These are phyloP conservation scores for Udeniomyces megalosporus DNA, from an alignment of 768 basidiomycete genomes.

Conservation along the genomic window DNA sequence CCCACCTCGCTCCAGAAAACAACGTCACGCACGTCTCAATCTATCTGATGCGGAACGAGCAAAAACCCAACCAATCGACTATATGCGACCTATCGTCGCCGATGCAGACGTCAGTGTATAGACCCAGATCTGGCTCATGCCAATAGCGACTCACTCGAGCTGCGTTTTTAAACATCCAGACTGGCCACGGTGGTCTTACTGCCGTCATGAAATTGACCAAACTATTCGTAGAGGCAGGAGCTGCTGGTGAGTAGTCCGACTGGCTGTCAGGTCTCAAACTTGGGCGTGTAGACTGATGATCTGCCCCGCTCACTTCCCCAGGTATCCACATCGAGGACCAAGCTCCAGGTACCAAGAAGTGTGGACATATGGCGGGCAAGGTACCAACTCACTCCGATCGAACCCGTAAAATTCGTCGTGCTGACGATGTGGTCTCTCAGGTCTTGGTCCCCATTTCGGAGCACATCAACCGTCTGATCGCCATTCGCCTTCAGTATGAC, in stretches of 20 bases:
- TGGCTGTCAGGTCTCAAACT: not conserved
- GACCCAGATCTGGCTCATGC: not conserved
- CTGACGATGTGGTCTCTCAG: slow-evolving; percentile 43
- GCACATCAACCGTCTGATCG: slow-evolving; percentile 94
- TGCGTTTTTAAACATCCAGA: not conserved
- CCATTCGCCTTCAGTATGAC: slow-evolving; percentile 92
- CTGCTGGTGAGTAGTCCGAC: slow-evolving; percentile 48
- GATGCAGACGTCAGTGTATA: slow-evolving; percentile 53
- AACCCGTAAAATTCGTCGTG: not conserved
- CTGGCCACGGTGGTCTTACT: slow-evolving; percentile 82
- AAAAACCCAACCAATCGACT: slow-evolving; percentile 9
- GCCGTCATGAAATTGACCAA: slow-evolving; percentile 97
- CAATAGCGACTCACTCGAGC: not conserved
- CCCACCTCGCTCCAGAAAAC: not conserved
- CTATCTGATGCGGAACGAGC: slow-evolving; percentile 7
- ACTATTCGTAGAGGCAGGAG: slow-evolving; percentile 96
- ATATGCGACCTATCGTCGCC: slow-evolving; percentile 70
- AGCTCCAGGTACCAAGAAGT: slow-evolving; percentile 53
- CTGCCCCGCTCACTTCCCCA: not conserved
- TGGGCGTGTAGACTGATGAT: not conserved
- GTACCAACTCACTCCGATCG: too few species aligned
- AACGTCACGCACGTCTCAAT: slow-evolving; percentile 12
- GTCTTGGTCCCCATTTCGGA: slow-evolving; percentile 93
- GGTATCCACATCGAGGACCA: slow-evolving; percentile 91
- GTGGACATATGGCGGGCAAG: slow-evolving; percentile 33